Percentiles rank a stretch among this genome's conserved stretches.
These are phyloP conservation scores for Tricholoma bakamatsutake DNA, from an alignment of 768 basidiomycete species.

Conservation along the genomic window DNA sequence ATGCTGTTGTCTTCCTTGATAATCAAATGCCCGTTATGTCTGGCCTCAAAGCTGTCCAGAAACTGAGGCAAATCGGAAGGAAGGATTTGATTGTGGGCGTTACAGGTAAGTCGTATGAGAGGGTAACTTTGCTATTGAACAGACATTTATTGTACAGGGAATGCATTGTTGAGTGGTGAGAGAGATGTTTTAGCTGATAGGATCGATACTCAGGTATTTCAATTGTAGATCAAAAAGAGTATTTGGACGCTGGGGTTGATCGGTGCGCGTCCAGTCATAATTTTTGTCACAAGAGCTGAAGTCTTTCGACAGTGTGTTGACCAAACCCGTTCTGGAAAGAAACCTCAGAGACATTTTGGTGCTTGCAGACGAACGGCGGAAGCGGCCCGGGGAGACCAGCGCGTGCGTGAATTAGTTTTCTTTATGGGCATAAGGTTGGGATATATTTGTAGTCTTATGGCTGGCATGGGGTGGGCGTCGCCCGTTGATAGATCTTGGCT, in stretches of 20 bases:
- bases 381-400: conserved; percentile 16
- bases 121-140: background rate
- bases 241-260: conserved; percentile 70
- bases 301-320: conserved; percentile 49
- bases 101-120: conserved; percentile 42
- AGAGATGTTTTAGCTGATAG: background rate
- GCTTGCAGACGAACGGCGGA: conserved; percentile 42
- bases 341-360: conserved; percentile 40
- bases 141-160: conserved; percentile 29
- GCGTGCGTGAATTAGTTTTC: too few relatives aligned
- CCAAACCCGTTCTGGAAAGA: conserved; percentile 73
- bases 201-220: background rate
- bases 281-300: conserved; percentile 3
- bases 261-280: conserved; percentile 37
- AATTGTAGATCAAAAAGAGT: conserved; percentile 63
- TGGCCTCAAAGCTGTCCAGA: conserved; percentile 62
- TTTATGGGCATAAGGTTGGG: background rate
- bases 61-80: conserved; percentile 59
- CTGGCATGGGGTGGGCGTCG: background rate
- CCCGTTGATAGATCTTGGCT: too few relatives aligned
- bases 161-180: conserved; percentile 45
- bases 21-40: conserved; percentile 76
- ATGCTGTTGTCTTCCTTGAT: conserved; percentile 46
- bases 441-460: background rate
- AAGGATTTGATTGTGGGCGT: conserved; percentile 80